Conservation (phyloP, 306 rosid species). For the Cotoneaster glaucophyllus region DNA sequence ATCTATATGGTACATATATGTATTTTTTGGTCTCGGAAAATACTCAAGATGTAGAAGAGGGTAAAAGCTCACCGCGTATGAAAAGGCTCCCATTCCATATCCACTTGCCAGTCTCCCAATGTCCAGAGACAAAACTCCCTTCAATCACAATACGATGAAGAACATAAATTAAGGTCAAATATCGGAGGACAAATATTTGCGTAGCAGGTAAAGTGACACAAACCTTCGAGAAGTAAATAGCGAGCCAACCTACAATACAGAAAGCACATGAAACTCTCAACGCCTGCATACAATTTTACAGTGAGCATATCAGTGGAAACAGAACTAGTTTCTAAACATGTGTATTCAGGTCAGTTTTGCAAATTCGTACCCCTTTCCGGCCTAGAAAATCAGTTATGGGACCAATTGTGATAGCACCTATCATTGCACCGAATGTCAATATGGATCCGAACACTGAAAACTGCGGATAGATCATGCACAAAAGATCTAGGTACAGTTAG, state of each 20-base stretch:
- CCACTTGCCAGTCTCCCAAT: conserved; percentile 89
- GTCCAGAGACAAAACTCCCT: conserved; percentile 68
- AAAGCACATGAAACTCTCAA: conserved; percentile 68
- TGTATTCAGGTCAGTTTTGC: background rate
- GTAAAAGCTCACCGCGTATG: conserved; percentile 55
- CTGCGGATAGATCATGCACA: conserved; percentile 27
- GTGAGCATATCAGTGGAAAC: background rate
- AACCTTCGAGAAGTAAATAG: conserved; percentile 74
- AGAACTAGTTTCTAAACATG: background rate
- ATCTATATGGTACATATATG: background rate
- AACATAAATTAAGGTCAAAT: conserved; percentile 5
- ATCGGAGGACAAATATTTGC: background rate
- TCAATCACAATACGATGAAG: conserved; percentile 8
- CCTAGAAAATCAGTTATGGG: conserved; percentile 68
- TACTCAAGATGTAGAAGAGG: background rate
- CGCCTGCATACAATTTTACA: conserved; percentile 52
- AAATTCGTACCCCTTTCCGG: conserved; percentile 62
- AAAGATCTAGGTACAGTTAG: too few species aligned
- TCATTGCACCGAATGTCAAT: conserved; percentile 91
- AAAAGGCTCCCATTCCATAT: conserved; percentile 91
- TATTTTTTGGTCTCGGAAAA: background rate
- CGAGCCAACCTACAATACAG: conserved; percentile 76
- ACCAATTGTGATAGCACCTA: conserved; percentile 87
- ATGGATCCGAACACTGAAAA: conserved; percentile 88
- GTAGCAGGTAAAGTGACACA: conserved; percentile 2